Evolutionary conservation across 345 rosid genomes (phyloP).

Genomic region (Gossypium rotundifolium): DNA sequence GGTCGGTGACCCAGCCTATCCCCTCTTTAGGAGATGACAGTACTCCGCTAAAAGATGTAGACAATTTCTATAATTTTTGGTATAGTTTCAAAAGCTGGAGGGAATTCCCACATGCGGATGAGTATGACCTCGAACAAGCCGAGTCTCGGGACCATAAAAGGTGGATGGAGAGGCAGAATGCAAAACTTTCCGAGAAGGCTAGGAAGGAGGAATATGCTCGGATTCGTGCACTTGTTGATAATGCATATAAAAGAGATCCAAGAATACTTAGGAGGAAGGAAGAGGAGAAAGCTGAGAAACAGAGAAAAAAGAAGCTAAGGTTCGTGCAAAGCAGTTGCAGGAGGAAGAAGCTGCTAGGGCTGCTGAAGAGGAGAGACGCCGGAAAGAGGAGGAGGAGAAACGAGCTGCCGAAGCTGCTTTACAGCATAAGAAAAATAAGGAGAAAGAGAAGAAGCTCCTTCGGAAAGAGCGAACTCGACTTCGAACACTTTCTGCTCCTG

Average conservation of each 20-base stretch:
- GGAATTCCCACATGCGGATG: conserved; percentile 93
- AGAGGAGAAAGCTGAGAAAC: conserved; percentile 82
- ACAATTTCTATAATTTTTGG: conserved; percentile 84
- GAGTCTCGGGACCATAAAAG: conserved; percentile 97
- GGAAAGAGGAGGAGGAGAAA: conserved; percentile 73
- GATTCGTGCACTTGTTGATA: conserved; percentile 83
- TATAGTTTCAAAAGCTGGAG: conserved; percentile 95
- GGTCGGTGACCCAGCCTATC: conserved; percentile 80
- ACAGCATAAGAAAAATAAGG: conserved; percentile 81
- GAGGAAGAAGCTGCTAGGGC: conserved; percentile 79
- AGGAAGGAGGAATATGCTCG: conserved; percentile 93
- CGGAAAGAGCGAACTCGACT: conserved; percentile 86
- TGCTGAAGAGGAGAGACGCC: conserved; percentile 75
- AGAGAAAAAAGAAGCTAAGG: conserved; percentile 78
- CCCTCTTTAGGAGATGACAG: conserved; percentile 74
- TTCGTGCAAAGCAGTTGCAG: conserved; percentile 76
- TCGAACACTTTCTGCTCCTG: conserved; percentile 64
- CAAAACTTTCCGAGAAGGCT: conserved; percentile 71
- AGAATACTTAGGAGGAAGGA: conserved; percentile 80
- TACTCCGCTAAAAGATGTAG: conserved; percentile 65
- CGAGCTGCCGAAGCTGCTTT: conserved; percentile 76
- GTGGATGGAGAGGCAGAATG: conserved; percentile 99
- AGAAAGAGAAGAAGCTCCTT: conserved; percentile 90
- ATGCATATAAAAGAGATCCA: conserved; percentile 88
- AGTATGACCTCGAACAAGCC: conserved; percentile 90